phyloP scores from a whole-genome alignment of 176 grass and related monocot genomes.

The Dactylis glomerata region DNA sequence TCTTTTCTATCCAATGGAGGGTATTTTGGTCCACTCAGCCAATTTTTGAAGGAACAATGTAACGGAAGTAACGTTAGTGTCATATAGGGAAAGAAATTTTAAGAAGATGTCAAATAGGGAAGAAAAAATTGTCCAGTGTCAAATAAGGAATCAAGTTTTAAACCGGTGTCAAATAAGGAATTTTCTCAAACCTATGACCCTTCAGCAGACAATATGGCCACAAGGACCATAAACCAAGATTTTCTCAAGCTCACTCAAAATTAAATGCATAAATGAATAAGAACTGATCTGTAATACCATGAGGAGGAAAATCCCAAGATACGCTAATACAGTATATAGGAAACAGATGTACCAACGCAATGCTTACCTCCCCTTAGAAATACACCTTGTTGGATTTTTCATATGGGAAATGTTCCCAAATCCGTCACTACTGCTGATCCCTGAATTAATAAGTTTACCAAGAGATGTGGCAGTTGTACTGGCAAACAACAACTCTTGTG shows the following conservation, averaged over 20 bases:
- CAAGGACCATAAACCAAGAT: background rate
- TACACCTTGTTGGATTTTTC: conserved; percentile 47
- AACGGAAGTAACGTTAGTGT: too few species aligned
- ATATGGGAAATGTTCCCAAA: conserved; percentile 32
- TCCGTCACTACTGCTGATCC: conserved; percentile 13
- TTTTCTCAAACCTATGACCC: background rate
- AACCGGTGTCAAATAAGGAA: too few species aligned
- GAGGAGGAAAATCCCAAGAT: background rate
- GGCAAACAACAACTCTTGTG: conserved; percentile 57
- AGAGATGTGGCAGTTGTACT: conserved; percentile 50
- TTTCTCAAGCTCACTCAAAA: conserved; percentile 9
- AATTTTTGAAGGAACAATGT: too few species aligned
- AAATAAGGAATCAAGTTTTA: too few species aligned
- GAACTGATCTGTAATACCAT: background rate
- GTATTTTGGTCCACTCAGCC: too few species aligned
- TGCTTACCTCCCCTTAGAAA: conserved; percentile 55
- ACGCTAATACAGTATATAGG: background rate
- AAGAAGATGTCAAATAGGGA: too few species aligned
- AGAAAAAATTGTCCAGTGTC: too few species aligned
- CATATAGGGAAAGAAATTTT: too few species aligned
- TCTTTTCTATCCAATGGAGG: too few species aligned
- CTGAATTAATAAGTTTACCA: conserved; percentile 57
- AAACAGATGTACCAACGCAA: conserved; percentile 19
- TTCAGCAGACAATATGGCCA: background rate
- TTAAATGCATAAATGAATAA: conserved; percentile 2